phyloP scores from a whole-genome alignment of 2,329 filamentous ascomycete species.

The Botrytis sinoallii region DNA sequence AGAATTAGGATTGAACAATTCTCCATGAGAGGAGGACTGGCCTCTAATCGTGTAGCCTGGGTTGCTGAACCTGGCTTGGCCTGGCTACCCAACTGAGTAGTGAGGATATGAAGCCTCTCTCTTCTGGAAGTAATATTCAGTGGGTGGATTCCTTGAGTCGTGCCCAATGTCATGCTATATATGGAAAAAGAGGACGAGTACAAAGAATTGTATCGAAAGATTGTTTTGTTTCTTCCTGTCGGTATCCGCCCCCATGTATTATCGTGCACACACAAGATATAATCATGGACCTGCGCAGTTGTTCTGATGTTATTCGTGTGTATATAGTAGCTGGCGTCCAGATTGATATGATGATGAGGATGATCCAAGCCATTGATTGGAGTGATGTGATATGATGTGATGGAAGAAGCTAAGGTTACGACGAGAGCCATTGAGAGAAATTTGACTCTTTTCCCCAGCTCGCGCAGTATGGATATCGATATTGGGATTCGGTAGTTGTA shows the following conservation, averaged over 20 bases:
- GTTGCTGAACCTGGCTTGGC: not conserved
- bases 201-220: not conserved
- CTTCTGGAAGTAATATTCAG: not conserved
- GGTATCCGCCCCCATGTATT: not conserved
- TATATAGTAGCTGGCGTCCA: not conserved
- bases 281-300: not conserved
- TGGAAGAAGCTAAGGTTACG: not conserved
- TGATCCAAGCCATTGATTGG: not conserved
- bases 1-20: not conserved
- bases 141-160: not conserved
- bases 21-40: not conserved
- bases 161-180: not conserved
- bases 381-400: not conserved
- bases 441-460: not conserved
- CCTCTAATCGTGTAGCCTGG: not conserved
- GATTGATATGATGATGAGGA: not conserved
- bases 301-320: not conserved
- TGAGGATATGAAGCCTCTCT: not conserved
- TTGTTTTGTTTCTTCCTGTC: not conserved
- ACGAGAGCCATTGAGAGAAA: not conserved
- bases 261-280: not conserved
- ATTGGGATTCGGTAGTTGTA: not conserved
- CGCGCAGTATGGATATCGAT: not conserved
- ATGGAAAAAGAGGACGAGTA: not conserved
- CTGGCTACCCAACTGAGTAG: not conserved